Evolutionary conservation across 768 basidiomycete genomes (phyloP).

Genomic region (Asterophora parasitica): DNA sequence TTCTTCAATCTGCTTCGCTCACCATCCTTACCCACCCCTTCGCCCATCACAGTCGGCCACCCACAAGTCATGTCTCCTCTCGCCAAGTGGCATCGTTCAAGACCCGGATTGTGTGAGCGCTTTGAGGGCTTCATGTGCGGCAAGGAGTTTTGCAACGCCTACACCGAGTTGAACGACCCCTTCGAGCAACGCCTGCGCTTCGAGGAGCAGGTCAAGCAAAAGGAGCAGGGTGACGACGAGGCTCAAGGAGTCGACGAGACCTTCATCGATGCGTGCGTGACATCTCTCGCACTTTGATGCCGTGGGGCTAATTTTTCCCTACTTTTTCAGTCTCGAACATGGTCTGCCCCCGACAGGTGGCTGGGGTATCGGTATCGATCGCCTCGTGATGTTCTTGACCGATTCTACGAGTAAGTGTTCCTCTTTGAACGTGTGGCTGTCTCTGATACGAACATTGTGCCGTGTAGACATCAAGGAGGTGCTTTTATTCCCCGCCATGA

Average conservation of each 20-base stretch:
- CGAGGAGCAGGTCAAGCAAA: conserved; percentile 91
- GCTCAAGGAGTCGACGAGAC: conserved; percentile 97
- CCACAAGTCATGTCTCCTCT: conserved; percentile 99
- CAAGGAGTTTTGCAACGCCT: conserved; percentile 98
- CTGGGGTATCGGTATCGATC: conserved; percentile 95
- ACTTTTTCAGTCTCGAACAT: conserved; percentile 72
- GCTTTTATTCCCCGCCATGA: conserved; percentile 95
- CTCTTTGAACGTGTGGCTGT: background rate
- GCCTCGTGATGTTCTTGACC: conserved; percentile 97
- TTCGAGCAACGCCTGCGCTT: conserved; percentile 95
- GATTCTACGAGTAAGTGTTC: conserved; percentile 78
- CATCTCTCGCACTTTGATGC: background rate
- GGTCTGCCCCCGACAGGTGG: conserved; percentile 97
- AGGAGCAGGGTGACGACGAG: conserved; percentile 96
- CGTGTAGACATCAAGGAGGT: conserved; percentile 91
- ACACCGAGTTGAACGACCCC: conserved; percentile 99
- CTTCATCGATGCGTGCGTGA: conserved; percentile 85
- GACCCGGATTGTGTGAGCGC: conserved; percentile 95
- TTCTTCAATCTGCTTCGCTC: background rate
- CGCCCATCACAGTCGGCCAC: conserved; percentile 67
- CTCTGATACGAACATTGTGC: background rate
- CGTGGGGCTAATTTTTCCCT: conserved; percentile 6
- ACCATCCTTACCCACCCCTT: conserved; percentile 8
- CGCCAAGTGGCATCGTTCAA: conserved; percentile 97
- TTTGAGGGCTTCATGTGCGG: conserved; percentile 99